Evolutionary conservation across 768 basidiomycete species (phyloP), one percentile per base, ranked within the genome.

Genomic region (Tylopilus sp.): DNA sequence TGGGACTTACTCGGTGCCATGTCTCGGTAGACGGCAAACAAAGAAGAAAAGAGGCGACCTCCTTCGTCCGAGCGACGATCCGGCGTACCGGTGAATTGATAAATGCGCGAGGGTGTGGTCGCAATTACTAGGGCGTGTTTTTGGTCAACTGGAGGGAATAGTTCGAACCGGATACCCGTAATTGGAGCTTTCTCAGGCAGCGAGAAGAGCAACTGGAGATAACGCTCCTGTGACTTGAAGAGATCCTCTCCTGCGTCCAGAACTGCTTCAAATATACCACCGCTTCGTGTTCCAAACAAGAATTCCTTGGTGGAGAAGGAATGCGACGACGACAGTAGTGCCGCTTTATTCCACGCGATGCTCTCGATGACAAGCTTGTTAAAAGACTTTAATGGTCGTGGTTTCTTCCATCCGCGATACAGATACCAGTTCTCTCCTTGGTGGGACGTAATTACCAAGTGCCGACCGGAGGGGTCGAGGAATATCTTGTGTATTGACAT

Each of bases 391-490:
- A 98, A 74, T 40, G 79, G 85, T 40, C 82, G 79, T 0, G 91
- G 86, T 61, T 93, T 91, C 73, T 88, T 88, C 82, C 86, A 87
- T 9, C 80, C 78, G 47, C 80, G 77, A 62, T 83, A 93, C 4
- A 94, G 72, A 65, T 98, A 98, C 85, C 90, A 98, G 55, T 91
- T 95, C 65, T 99, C 95, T 45, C 93, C 93, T 61, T 91, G 83
- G 12, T 73, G 75, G 9, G 93, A 94, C 0, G 91, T 90, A 47
- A 95, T 77, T 38, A 98, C 70, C 44, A 95, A 80, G 71, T 98
- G 97, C 30, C 89, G 79, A 4, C 95, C 95, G 0, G 93, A 88
- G 13, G 95, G 95, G 68, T 98, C 95, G 65, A 90, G 81, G 71
- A 94, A 98, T 47, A 98, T 70, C 63, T 87, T 87, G 73, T 86